Evolutionary conservation across 176 grass and related monocot genomes (phyloP).

Genomic region (Carex littledalei): DNA sequence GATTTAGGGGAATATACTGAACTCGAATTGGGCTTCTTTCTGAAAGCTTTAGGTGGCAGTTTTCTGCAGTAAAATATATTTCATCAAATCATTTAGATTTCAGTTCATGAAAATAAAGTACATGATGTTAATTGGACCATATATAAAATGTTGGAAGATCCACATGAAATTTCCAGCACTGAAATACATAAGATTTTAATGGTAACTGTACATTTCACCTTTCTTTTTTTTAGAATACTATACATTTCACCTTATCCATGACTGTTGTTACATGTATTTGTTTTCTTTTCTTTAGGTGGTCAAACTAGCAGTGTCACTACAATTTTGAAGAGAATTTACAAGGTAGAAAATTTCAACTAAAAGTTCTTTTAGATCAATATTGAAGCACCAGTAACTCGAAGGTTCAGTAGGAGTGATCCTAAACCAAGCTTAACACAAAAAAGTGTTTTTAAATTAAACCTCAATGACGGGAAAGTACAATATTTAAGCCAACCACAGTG

Average conservation of each 20-base stretch:
- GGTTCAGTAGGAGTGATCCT: neutral
- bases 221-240: neutral
- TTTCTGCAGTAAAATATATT: conserved; percentile 30
- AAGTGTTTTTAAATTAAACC: neutral
- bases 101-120: neutral
- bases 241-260: neutral
- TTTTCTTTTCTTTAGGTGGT: neutral
- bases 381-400: neutral
- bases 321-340: neutral
- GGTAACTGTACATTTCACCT: neutral
- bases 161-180: neutral
- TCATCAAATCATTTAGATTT: neutral
- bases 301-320: neutral
- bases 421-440: neutral
- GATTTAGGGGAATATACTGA: conserved; percentile 27
- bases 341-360: neutral
- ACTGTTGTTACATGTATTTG: neutral
- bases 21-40: conserved; percentile 12
- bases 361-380: neutral
- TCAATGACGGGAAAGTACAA: neutral
- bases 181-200: neutral
- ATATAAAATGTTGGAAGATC: neutral
- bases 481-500: neutral
- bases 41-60: conserved; percentile 29
- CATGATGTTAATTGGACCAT: neutral